Base-by-base conservation (phyloP, 257 asterid genomes). In the Solanum boliviense region DNA sequence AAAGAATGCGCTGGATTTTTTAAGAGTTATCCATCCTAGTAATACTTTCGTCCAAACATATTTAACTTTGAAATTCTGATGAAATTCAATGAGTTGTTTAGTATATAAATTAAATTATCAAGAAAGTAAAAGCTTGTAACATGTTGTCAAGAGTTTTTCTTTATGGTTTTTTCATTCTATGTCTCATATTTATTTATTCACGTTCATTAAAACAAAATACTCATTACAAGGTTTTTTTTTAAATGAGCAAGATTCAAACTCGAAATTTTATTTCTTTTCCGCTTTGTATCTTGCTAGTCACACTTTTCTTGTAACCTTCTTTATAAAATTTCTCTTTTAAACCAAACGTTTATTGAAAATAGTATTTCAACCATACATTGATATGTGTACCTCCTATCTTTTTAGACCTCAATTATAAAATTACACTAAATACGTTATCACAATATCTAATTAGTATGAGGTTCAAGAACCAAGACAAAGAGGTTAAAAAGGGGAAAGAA, bases 381-480 rank as follows among this genome's bases (percentile, higher is more conserved):
- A 0, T 20, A 58, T 58, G 25, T 1, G 10, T 7, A 7, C 0
- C 9, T 20, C 3, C 1, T 18, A 56, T 56, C 0, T 18, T 21
- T 60, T 9, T 20, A 58, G 25, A 60, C 0, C 13, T 60, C 6
- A 2, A 21, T 60, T 60, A 60, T 23, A 0, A 23, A 23, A 60
- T 21, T 60, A 21, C 6, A 23, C 3, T 60, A 8, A 9, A 60
- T 60, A 60, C 4, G 1, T 21, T 4, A 3, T 9, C 5, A 27
- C 23, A 5, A 0, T 76, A 4, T n/a, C n/a, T 41, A 25, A 8
- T 15, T 16, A 48, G 60, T 48, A 83, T 16, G 13, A 56, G 90
- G 88, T 82, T 86, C 89, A 86, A 90, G 86, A 92, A 81, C 76
- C 82, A 32, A 87, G 36, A 71, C 75, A 85, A 27, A 44, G 31